These are phyloP conservation scores for Cucumis sativus DNA, from an alignment of 306 rosid species.

Conservation along the genomic window DNA sequence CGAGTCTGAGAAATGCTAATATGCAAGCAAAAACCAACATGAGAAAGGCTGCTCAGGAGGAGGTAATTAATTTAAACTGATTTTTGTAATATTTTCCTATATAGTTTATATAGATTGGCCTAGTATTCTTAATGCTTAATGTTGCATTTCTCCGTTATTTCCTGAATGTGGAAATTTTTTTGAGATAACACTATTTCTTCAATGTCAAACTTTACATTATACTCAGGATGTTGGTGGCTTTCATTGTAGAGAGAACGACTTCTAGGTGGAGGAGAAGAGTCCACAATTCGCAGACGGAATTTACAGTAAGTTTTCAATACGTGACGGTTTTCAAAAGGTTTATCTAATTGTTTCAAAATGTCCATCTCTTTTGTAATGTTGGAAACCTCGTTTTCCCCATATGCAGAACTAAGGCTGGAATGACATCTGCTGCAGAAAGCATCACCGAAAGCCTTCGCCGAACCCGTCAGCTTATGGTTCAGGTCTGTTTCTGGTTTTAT, in stretches of 20 bases:
- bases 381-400: neutral
- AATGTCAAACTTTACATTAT: neutral
- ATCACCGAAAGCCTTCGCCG: constrained; percentile 91
- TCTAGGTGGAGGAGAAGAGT: constrained; percentile 86
- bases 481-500: constrained; percentile 31
- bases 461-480: constrained; percentile 85
- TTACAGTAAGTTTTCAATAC: constrained; percentile 57
- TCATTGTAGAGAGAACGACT: constrained; percentile 67
- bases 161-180: neutral
- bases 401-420: constrained; percentile 79
- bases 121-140: neutral
- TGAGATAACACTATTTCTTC: neutral
- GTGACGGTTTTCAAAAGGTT: neutral
- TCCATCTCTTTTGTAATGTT: neutral
- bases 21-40: constrained; percentile 67
- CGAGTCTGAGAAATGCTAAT: constrained; percentile 72
- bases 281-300: constrained; percentile 74
- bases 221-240: neutral
- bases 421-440: constrained; percentile 94
- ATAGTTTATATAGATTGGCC: neutral
- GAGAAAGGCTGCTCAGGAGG: constrained; percentile 72
- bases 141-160: neutral
- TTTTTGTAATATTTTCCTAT: neutral
- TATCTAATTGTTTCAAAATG: neutral
- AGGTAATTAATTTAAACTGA: constrained; percentile 25